These are phyloP conservation scores for Ophiostoma ips DNA, from an alignment of 2,329 filamentous ascomycete genomes.

Conservation along the genomic window DNA sequence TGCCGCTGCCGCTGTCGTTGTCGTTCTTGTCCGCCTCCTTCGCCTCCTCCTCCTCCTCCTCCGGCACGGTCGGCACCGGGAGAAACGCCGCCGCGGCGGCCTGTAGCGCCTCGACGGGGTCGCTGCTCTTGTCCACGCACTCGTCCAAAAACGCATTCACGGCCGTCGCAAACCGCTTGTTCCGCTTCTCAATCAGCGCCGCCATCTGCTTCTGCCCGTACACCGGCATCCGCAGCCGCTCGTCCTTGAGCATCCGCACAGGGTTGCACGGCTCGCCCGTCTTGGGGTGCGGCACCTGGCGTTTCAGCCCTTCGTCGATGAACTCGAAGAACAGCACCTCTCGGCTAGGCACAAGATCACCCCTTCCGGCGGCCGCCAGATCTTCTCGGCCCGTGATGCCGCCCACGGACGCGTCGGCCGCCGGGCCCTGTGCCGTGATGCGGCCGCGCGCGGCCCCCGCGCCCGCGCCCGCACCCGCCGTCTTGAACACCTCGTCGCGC, in stretches of 20 bases:
- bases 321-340: constrained; percentile 87
- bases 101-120: constrained; percentile 54
- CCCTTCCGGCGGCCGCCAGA: constrained; percentile 7
- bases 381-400: constrained; percentile 32
- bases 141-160: constrained; percentile 64
- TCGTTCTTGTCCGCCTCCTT: constrained; percentile 16
- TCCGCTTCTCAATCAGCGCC: constrained; percentile 76
- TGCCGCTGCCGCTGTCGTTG: constrained; percentile 20
- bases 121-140: constrained; percentile 43
- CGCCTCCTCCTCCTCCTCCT: not conserved
- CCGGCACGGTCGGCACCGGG: constrained; percentile 27
- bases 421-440: constrained; percentile 27
- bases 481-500: constrained; percentile 49
- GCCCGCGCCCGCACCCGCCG: too few relatives aligned
- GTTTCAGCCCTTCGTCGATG: constrained; percentile 77
- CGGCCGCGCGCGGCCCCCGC: too few relatives aligned
- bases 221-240: constrained; percentile 80
- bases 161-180: constrained; percentile 66
- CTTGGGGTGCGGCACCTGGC: constrained; percentile 57
- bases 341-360: constrained; percentile 24
- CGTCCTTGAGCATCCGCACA: constrained; percentile 54
- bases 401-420: constrained; percentile 42
- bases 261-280: constrained; percentile 59
- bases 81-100: constrained; percentile 45
- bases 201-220: constrained; percentile 90